Evolutionary conservation across 2,329 filamentous ascomycete genomes (phyloP).

Genomic region (Ceratocystiopsis minuta): DNA sequence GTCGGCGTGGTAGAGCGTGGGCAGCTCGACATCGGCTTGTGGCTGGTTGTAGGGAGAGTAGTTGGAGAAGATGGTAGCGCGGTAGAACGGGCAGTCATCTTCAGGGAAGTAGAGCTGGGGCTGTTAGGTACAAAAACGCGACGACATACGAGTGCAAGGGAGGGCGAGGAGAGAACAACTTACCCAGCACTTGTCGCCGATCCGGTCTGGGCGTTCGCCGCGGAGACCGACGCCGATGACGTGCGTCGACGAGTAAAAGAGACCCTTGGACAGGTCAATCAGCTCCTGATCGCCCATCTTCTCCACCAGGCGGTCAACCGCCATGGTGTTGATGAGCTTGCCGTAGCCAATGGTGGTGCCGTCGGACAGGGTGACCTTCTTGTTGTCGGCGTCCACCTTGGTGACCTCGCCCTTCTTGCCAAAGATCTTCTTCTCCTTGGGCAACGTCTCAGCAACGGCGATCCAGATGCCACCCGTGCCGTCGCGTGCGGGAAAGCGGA

Average conservation of each 20-base stretch:
- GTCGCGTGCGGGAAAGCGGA: slow-evolving; percentile 90
- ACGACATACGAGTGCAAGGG: background rate
- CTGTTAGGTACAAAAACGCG: background rate
- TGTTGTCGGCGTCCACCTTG: slow-evolving; percentile 72
- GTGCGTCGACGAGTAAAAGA: slow-evolving; percentile 95
- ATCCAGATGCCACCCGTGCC: slow-evolving; percentile 99
- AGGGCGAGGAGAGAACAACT: too few relatives aligned
- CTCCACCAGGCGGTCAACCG: slow-evolving; percentile 74
- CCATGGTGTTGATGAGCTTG: slow-evolving; percentile 92
- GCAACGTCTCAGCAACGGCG: slow-evolving; percentile 81
- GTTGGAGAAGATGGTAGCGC: slow-evolving; percentile 99
- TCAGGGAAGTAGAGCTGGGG: slow-evolving; percentile 87
- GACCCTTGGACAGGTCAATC: slow-evolving; percentile 63
- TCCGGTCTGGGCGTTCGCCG: slow-evolving; percentile 78
- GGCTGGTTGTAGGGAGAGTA: slow-evolving; percentile 99
- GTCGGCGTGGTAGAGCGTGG: slow-evolving; percentile 70
- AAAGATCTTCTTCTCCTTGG: slow-evolving; percentile 79
- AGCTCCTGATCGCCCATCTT: slow-evolving; percentile 78
- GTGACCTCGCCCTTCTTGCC: slow-evolving; percentile 69
- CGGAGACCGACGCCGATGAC: slow-evolving; percentile 93
- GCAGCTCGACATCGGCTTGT: slow-evolving; percentile 60
- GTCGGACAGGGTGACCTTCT: slow-evolving; percentile 65
- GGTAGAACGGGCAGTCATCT: slow-evolving; percentile 97
- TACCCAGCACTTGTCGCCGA: slow-evolving; percentile 98
- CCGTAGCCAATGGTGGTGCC: slow-evolving; percentile 81